Percentiles rank a stretch among this genome's conserved stretches.
phyloP scores from a whole-genome alignment of 2,329 filamentous ascomycete species.

The Pseudogymnoascus sp. region DNA sequence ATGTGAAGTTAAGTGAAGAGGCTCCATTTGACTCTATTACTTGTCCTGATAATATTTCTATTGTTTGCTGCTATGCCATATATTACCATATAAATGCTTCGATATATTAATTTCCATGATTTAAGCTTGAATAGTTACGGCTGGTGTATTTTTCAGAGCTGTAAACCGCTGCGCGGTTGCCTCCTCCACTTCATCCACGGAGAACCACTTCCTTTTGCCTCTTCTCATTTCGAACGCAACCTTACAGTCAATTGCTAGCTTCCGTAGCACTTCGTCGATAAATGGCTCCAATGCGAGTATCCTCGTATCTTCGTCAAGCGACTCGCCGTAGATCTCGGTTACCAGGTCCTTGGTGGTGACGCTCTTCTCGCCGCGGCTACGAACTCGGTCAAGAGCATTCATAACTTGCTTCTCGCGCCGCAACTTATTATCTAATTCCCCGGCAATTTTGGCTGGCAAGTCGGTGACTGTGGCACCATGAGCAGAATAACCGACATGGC shows the following conservation, averaged over 20 bases:
- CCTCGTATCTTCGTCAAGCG: conserved; percentile 59
- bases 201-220: conserved; percentile 8
- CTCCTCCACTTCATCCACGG: not conserved
- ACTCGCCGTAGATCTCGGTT: conserved; percentile 68
- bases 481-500: conserved; percentile 68
- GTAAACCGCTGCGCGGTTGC: not conserved
- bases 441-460: conserved; percentile 62
- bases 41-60: not conserved
- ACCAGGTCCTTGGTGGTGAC: conserved; percentile 61
- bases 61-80: no score
- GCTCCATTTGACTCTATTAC: not conserved
- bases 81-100: not conserved
- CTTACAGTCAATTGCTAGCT: conserved; percentile 64
- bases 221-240: conserved; percentile 31
- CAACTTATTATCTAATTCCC: conserved; percentile 68
- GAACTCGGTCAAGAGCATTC: conserved; percentile 27
- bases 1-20: not conserved
- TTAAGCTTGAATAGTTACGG: not conserved
- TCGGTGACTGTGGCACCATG: conserved; percentile 73
- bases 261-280: conserved; percentile 65
- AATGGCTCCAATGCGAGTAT: conserved; percentile 56
- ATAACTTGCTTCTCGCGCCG: conserved; percentile 63
- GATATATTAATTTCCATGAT: not conserved
- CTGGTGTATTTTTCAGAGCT: not conserved
- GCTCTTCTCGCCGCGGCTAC: conserved; percentile 27